Conservation (phyloP, 2,329 filamentous ascomycete species). For the Colletotrichum sp. region DNA sequence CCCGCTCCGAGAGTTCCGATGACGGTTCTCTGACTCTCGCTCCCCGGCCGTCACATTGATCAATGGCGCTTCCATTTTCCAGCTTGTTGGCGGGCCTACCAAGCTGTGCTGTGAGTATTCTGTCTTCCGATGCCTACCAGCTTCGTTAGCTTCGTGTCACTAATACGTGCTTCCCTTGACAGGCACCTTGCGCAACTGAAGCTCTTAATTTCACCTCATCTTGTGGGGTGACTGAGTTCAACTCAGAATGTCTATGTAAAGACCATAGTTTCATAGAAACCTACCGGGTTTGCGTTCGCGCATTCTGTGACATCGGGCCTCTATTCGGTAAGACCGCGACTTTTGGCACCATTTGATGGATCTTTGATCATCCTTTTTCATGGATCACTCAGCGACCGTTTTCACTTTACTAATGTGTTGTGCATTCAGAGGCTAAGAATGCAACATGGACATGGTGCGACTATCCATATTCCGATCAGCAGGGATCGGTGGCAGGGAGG, state of each 20-base stretch:
- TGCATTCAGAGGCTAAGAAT: not conserved
- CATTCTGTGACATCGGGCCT: not conserved
- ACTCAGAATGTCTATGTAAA: not conserved
- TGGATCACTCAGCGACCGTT: not conserved
- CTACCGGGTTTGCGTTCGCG: not conserved
- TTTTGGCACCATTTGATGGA: not conserved
- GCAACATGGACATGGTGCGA: slow-evolving; percentile 3
- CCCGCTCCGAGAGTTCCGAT: not conserved
- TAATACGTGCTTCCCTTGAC: not conserved
- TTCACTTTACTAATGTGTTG: not conserved
- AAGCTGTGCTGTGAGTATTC: slow-evolving; percentile 2
- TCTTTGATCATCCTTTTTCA: not conserved
- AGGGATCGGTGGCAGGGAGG: not conserved
- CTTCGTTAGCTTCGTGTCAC: not conserved
- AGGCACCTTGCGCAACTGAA: slow-evolving; percentile 1
- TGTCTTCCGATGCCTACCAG: not conserved
- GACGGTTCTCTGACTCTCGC: not conserved
- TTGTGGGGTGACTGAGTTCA: not conserved
- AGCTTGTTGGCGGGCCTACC: not conserved
- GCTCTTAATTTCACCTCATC: not conserved
- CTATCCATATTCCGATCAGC: not conserved
- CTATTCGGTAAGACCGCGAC: not conserved
- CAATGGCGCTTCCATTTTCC: slow-evolving; percentile 1
- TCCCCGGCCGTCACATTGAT: not conserved
- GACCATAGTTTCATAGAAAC: not conserved